These are phyloP conservation scores for Juglanconis oblonga DNA, from an alignment of 2,329 filamentous ascomycete genomes.

Conservation along the genomic window DNA sequence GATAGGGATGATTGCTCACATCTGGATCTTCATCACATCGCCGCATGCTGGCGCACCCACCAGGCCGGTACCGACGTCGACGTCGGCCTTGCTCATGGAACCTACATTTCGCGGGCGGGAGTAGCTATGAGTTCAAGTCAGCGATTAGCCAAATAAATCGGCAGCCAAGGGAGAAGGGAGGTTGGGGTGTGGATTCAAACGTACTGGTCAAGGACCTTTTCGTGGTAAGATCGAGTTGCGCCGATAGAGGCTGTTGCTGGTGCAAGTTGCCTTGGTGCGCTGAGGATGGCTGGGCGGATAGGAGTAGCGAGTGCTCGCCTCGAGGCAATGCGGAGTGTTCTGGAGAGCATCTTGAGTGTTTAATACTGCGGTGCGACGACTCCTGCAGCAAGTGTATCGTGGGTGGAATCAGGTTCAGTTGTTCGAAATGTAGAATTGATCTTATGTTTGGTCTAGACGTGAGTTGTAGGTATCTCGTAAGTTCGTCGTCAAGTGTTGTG, in stretches of 20 bases:
- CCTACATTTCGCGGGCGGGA: slow-evolving; percentile 54
- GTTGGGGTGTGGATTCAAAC: slow-evolving; percentile 34
- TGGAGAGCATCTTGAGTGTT: slow-evolving; percentile 42
- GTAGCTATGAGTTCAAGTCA: slow-evolving; percentile 38
- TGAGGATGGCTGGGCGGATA: slow-evolving; percentile 35
- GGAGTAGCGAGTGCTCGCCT: slow-evolving; percentile 41
- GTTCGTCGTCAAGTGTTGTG: not conserved
- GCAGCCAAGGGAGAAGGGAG: slow-evolving; percentile 24
- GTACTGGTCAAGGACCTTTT: slow-evolving; percentile 77
- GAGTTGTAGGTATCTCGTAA: not conserved
- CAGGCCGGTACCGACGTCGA: slow-evolving; percentile 84
- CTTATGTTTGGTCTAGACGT: not conserved
- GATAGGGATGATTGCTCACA: slow-evolving; percentile 69
- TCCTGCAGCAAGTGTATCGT: not conserved
- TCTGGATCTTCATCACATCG: slow-evolving; percentile 93
- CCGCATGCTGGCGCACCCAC: slow-evolving; percentile 89
- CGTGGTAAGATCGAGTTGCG: slow-evolving; percentile 47
- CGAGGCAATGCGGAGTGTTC: slow-evolving; percentile 42
- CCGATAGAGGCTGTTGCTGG: slow-evolving; percentile 35
- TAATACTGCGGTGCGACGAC: not conserved
- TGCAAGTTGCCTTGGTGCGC: slow-evolving; percentile 38
- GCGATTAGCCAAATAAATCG: not conserved
- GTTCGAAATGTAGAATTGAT: not conserved
- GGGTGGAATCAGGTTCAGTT: not conserved
- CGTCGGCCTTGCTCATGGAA: slow-evolving; percentile 67